phyloP scores from a whole-genome alignment of 306 rosid species.

The Castanopsis chinensis region DNA sequence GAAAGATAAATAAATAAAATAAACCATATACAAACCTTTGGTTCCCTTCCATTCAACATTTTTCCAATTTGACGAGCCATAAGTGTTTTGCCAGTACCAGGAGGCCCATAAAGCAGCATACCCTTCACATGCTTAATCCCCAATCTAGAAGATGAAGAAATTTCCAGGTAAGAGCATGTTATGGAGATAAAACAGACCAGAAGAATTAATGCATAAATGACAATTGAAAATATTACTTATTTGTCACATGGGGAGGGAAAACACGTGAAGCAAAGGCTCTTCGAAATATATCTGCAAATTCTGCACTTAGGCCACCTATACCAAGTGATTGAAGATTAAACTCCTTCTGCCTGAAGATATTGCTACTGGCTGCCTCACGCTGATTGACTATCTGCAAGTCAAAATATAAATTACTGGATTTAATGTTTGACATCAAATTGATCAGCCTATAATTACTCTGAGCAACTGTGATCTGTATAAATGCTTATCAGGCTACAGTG shows the following conservation, averaged over 20 bases:
- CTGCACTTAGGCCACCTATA: conserved; percentile 90
- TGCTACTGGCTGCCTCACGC: conserved; percentile 91
- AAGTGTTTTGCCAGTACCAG: conserved; percentile 99
- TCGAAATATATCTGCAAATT: conserved; percentile 96
- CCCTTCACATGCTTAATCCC: conserved; percentile 99
- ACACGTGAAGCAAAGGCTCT: conserved; percentile 99
- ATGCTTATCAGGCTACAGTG: conserved; percentile 14
- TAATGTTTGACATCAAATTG: conserved; percentile 1
- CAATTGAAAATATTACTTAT: conserved; percentile 56
- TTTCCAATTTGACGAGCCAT: conserved; percentile 99
- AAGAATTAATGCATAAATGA: conserved; percentile 16
- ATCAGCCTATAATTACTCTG: not conserved
- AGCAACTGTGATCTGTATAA: conserved; percentile 2
- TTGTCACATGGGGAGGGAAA: conserved; percentile 92
- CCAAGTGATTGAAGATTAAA: conserved; percentile 92
- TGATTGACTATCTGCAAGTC: conserved; percentile 76
- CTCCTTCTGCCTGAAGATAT: conserved; percentile 85
- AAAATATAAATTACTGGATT: conserved; percentile 18
- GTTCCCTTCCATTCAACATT: conserved; percentile 92
- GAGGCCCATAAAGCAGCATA: conserved; percentile 96
- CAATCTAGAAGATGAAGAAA: conserved; percentile 61
- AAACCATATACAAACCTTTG: conserved; percentile 67
- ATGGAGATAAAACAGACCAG: conserved; percentile 13
- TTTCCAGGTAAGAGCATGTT: conserved; percentile 31
- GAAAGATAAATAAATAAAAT: not conserved